phyloP scores from a whole-genome alignment of 2,329 filamentous ascomycete genomes.

The Cryphonectria japonica region DNA sequence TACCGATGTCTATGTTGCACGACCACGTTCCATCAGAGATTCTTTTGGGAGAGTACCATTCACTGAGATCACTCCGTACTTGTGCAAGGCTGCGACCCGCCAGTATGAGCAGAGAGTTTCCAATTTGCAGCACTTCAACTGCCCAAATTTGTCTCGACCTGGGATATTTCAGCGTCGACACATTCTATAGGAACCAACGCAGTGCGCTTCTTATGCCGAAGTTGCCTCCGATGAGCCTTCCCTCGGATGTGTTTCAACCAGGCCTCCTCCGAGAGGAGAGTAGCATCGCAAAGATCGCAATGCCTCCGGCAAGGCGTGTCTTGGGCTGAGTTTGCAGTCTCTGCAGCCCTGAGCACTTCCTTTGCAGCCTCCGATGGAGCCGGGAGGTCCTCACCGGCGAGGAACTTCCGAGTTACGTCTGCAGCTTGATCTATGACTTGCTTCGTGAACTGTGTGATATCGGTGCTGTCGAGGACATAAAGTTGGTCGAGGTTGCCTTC shows the following conservation, averaged over 20 bases:
- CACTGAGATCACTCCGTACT: background rate
- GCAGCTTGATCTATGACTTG: constrained; percentile 70
- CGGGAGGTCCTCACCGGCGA: constrained; percentile 60
- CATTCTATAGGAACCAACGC: constrained; percentile 17
- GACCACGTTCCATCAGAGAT: background rate
- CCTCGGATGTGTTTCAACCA: constrained; percentile 49
- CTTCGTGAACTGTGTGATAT: constrained; percentile 63
- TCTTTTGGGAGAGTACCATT: background rate
- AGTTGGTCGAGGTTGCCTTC: constrained; percentile 60
- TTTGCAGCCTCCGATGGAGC: constrained; percentile 52
- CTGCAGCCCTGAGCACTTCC: constrained; percentile 54
- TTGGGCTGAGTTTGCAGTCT: constrained; percentile 56
- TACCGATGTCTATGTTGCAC: background rate
- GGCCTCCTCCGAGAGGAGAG: constrained; percentile 58
- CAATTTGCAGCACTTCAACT: background rate
- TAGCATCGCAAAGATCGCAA: constrained; percentile 75
- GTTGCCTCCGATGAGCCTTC: constrained; percentile 20
- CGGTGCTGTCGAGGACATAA: constrained; percentile 81
- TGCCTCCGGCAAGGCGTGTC: constrained; percentile 60
- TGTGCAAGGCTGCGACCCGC: background rate
- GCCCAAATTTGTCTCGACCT: background rate
- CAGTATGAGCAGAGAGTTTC: background rate
- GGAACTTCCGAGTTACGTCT: constrained; percentile 64
- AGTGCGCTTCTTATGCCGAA: constrained; percentile 19
- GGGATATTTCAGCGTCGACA: background rate